Evolutionary conservation across 352 stramenopile genomes (phyloP).

Genomic region (Elongisporangium undulatum): DNA sequence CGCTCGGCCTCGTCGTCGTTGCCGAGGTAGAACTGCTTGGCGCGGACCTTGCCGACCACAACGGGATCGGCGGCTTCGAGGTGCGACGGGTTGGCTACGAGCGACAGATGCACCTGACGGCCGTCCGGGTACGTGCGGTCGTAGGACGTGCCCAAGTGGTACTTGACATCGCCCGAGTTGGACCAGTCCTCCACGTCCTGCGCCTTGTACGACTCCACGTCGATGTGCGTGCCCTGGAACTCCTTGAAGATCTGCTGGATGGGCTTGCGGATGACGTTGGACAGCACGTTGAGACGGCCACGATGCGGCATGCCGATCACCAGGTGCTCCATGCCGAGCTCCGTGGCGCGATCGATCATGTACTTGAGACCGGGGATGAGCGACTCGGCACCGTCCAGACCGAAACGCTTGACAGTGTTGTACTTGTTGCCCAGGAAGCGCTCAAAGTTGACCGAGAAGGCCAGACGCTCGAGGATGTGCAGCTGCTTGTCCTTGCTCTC

Average conservation of each 20-base stretch:
- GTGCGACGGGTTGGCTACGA: constrained; percentile 97
- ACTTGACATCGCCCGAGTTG: constrained; percentile 97
- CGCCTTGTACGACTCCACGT: constrained; percentile 82
- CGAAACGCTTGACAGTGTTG: constrained; percentile 98
- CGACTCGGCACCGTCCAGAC: constrained; percentile 94
- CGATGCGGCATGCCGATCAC: constrained; percentile 98
- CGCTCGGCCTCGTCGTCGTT: constrained; percentile 83
- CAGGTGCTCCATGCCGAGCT: constrained; percentile 95
- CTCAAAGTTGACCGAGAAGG: constrained; percentile 98
- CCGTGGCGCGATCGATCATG: constrained; percentile 93
- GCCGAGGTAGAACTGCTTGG: constrained; percentile 96
- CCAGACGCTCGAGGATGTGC: constrained; percentile 96
- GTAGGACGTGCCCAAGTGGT: constrained; percentile 97
- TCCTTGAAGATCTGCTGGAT: constrained; percentile 98
- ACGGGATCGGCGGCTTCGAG: constrained; percentile 97
- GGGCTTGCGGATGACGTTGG: constrained; percentile 97
- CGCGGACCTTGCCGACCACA: constrained; percentile 92
- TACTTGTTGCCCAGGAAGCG: constrained; percentile 98
- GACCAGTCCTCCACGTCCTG: constrained; percentile 87
- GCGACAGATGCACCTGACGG: constrained; percentile 91
- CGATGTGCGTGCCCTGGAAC: constrained; percentile 94
- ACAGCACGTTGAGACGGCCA: constrained; percentile 96
- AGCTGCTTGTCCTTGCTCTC: constrained; percentile 92
- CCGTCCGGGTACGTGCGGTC: constrained; percentile 95
- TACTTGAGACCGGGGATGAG: constrained; percentile 95